Evolutionary conservation across 768 basidiomycete genomes (phyloP).

Genomic region (Cyathus striatus): DNA sequence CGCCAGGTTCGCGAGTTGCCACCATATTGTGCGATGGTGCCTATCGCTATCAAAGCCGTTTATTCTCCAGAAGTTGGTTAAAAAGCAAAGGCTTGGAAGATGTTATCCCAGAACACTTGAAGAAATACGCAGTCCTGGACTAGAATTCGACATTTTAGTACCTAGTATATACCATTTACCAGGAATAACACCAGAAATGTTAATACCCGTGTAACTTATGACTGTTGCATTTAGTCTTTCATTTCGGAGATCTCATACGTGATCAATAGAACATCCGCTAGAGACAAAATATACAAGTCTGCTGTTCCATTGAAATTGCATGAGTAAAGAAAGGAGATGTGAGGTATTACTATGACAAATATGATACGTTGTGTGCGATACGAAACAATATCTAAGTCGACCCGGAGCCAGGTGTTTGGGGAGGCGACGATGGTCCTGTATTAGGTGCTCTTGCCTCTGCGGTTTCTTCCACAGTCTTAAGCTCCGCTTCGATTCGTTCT

Average conservation of each 20-base stretch:
- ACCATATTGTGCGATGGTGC: constrained; percentile 95
- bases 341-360: neutral
- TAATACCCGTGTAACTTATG: neutral
- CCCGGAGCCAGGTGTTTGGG: constrained; percentile 7
- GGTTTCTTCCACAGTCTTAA: constrained; percentile 19
- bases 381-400: neutral
- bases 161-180: neutral
- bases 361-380: neutral
- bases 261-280: no score
- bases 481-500: constrained; percentile 93
- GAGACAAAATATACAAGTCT: no score
- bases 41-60: constrained; percentile 92
- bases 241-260: neutral
- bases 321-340: constrained; percentile 1
- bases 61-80: constrained; percentile 95
- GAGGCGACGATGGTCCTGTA: constrained; percentile 10
- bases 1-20: constrained; percentile 71
- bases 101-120: constrained; percentile 78
- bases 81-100: constrained; percentile 69
- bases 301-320: neutral
- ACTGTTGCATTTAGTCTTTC: neutral
- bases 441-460: constrained; percentile 4
- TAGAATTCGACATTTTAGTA: no score
- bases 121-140: constrained; percentile 87
- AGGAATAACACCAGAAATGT: neutral